Evolutionary conservation across 106 monocot species (phyloP).

Genomic region (Dendrobium catenatum): DNA sequence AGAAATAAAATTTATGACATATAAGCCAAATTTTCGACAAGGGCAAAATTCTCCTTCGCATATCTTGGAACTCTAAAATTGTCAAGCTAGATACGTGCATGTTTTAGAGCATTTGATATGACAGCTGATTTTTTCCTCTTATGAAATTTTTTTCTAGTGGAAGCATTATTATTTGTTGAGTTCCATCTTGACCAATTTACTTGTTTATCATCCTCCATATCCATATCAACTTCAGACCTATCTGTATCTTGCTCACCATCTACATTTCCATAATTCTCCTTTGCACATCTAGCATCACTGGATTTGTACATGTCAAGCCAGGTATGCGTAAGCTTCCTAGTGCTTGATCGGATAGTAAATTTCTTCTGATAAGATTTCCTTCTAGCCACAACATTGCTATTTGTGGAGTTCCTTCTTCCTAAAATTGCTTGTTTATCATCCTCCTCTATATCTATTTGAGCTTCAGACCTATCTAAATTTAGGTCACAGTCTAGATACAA

Average conservation of each 20-base stretch:
- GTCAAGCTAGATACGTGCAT: neutral
- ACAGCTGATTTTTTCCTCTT: neutral
- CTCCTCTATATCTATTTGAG: neutral
- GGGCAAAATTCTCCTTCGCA: neutral
- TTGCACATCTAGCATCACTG: neutral
- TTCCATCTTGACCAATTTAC: conserved; percentile 12
- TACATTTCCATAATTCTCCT: neutral
- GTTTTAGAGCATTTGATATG: neutral
- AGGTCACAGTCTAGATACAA: neutral
- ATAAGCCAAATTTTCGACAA: neutral
- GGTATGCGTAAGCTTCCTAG: neutral
- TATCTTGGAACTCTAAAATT: neutral
- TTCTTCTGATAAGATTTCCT: conserved; percentile 12
- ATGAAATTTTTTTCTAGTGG: neutral
- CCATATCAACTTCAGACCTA: neutral
- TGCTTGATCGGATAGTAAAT: conserved; percentile 7
- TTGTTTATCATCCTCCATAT: conserved; percentile 14
- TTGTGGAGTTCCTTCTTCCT: conserved; percentile 12
- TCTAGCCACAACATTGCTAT: neutral
- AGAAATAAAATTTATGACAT: too few species aligned
- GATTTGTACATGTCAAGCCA: neutral
- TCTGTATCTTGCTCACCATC: neutral
- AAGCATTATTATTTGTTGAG: neutral
- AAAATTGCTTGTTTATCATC: conserved; percentile 11
- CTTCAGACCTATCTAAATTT: conserved; percentile 4